These are phyloP conservation scores for Rostrohypoxylon terebratum DNA, from an alignment of 495 filamentous ascomycete species.

Conservation along the genomic window DNA sequence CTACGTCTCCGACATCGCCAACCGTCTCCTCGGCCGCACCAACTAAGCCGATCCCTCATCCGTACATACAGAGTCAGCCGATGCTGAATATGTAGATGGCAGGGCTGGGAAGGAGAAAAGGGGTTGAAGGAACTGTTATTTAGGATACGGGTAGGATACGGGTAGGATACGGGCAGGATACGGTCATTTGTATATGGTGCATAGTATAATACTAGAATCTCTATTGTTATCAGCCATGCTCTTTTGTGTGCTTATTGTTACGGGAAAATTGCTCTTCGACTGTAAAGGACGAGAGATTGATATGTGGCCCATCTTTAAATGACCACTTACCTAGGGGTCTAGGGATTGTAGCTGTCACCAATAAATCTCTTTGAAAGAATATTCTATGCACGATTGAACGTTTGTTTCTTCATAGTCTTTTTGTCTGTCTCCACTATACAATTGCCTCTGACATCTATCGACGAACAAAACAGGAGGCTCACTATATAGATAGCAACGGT, in stretches of 20 bases:
- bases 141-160: background rate
- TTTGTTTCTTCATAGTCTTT: background rate
- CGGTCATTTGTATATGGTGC: conserved; percentile 26
- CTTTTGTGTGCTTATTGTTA: background rate
- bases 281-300: no score
- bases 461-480: background rate
- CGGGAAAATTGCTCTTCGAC: background rate
- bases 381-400: background rate
- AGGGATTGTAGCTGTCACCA: background rate
- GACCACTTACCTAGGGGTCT: no score
- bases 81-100: background rate
- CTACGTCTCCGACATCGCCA: conserved; percentile 57
- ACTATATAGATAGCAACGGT: conserved; percentile 5
- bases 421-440: background rate
- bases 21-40: conserved; percentile 54
- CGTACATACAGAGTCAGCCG: background rate
- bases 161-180: background rate
- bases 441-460: background rate
- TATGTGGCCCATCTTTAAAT: no score
- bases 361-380: background rate
- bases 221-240: background rate
- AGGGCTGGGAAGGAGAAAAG: background rate
- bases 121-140: background rate
- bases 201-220: conserved; percentile 13
- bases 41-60: conserved; percentile 27